A percentile compares a stretch with the other conserved stretches of the same genome.
Conservation (phyloP, 139 green algal genomes). For the Choricystis sp. region DNA sequence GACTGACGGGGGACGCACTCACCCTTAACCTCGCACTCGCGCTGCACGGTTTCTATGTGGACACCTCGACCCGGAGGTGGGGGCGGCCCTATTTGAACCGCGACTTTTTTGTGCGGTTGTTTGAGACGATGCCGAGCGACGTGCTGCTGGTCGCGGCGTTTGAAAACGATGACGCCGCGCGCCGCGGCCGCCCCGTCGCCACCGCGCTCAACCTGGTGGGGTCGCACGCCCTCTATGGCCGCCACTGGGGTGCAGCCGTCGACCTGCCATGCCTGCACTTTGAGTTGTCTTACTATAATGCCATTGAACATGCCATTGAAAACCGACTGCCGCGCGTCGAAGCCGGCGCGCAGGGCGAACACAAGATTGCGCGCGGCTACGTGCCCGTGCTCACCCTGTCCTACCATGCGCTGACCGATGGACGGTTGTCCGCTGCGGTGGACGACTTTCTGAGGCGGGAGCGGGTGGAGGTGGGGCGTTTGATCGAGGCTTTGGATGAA, state of each 20-base stretch:
- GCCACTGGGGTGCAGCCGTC: slow-evolving; percentile 82
- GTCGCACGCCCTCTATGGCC: slow-evolving; percentile 52
- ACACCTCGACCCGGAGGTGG: slow-evolving; percentile 33
- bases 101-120: slow-evolving; percentile 62
- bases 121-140: slow-evolving; percentile 24
- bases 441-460: neutral
- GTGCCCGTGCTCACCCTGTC: slow-evolving; percentile 53
- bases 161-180: slow-evolving; percentile 11
- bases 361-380: slow-evolving; percentile 78
- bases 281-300: slow-evolving; percentile 77
- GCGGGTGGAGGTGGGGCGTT: neutral
- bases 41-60: neutral
- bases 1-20: neutral
- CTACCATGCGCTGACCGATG: slow-evolving; percentile 46
- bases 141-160: slow-evolving; percentile 59
- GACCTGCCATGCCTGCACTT: slow-evolving; percentile 83
- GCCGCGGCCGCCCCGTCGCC: slow-evolving; percentile 31
- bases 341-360: slow-evolving; percentile 67
- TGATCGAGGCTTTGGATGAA: neutral
- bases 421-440: slow-evolving; percentile 3
- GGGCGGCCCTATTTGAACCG: slow-evolving; percentile 59
- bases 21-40: neutral
- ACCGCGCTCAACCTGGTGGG: slow-evolving; percentile 68
- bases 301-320: slow-evolving; percentile 57
- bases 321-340: slow-evolving; percentile 49